These are phyloP conservation scores for Ogataea salicorniae DNA, from an alignment of 805 yeast genomes.

Conservation along the genomic window DNA sequence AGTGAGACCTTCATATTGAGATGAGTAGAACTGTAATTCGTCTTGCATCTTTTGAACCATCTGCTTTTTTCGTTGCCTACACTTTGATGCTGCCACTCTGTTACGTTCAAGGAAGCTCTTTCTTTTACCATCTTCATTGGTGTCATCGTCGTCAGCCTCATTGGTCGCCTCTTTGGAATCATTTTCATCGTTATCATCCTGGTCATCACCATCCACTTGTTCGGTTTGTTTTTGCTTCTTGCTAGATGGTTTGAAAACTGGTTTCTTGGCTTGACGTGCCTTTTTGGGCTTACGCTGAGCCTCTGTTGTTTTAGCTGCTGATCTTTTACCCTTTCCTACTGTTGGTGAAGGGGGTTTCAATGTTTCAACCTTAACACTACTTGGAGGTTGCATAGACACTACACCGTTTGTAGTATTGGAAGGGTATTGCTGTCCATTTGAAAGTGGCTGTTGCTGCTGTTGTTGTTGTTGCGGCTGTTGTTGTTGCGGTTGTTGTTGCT, in stretches of 20 bases:
- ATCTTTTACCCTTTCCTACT: not conserved
- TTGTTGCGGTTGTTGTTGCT: not conserved
- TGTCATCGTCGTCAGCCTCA: not conserved
- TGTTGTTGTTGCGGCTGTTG: conserved; percentile 3
- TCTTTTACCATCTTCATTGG: conserved; percentile 69
- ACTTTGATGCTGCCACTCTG: conserved; percentile 94
- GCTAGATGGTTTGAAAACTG: not conserved
- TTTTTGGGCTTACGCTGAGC: not conserved
- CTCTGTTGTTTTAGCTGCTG: not conserved
- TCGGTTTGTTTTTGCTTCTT: not conserved
- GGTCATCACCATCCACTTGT: not conserved
- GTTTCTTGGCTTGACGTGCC: not conserved
- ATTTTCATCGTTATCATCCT: not conserved
- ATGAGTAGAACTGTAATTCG: conserved; percentile 64
- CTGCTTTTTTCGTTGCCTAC: conserved; percentile 91
- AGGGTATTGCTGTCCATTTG: no score
- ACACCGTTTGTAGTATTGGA: no score
- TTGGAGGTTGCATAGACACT: no score
- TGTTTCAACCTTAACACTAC: no score
- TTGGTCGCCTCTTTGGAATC: conserved; percentile 3
- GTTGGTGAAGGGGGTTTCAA: no score
- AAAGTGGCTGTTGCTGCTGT: not conserved
- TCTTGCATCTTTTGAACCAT: conserved; percentile 77
- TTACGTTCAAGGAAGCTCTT: conserved; percentile 83
- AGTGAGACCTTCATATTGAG: conserved; percentile 64